Evolutionary conservation across 176 grass and related monocot genomes (phyloP).

Genomic region (Rhipidocladum racemiflorum): DNA sequence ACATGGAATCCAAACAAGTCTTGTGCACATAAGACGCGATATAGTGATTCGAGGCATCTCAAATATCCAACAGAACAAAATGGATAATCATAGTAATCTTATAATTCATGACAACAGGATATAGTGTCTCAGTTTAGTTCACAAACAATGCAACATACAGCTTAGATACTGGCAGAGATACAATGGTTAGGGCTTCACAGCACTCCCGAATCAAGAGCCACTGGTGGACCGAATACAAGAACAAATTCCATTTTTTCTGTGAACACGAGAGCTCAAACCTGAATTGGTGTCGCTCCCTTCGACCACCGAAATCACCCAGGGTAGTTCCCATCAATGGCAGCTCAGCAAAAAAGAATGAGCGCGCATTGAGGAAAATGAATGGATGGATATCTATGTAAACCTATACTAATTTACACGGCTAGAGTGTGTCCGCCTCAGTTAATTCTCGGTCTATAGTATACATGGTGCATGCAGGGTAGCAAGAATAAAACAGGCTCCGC

Average conservation of each 20-base stretch:
- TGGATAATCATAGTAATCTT: background rate
- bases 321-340: conserved; percentile 47
- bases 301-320: conserved; percentile 37
- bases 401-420: conserved; percentile 48
- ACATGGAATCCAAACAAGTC: background rate
- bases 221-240: conserved; percentile 16
- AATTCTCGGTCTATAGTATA: conserved; percentile 33
- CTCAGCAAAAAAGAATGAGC: conserved; percentile 63
- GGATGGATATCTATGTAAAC: conserved; percentile 46
- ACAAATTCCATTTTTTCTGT: conserved; percentile 26
- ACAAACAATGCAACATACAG: conserved; percentile 18
- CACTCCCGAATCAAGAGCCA: conserved; percentile 18
- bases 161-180: conserved; percentile 29
- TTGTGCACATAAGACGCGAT: background rate
- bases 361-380: conserved; percentile 44
- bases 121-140: conserved; percentile 6
- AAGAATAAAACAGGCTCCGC: conserved; percentile 1
- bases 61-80: conserved; percentile 8
- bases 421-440: conserved; percentile 29
- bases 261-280: conserved; percentile 38
- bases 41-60: background rate
- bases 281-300: conserved; percentile 19
- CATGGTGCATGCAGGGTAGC: background rate
- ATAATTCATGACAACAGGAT: background rate
- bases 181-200: conserved; percentile 36